phyloP scores from a whole-genome alignment of 2,329 filamentous ascomycete genomes.

The Beauveria asiatica region DNA sequence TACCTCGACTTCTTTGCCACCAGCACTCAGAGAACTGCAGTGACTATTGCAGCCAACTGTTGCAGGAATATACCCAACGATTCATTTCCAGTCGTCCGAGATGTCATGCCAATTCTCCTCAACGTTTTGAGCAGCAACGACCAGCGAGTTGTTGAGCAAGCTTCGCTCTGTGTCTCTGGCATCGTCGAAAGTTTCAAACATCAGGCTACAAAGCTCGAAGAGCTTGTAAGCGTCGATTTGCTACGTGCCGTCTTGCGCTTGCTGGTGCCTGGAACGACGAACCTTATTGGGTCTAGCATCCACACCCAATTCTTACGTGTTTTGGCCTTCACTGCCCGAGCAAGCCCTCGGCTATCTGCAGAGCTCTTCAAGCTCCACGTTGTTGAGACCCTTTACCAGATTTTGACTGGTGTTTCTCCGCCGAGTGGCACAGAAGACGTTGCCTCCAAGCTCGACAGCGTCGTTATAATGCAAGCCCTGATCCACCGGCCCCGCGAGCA shows the following conservation, averaged over 20 bases:
- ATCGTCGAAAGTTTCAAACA: constrained; percentile 97
- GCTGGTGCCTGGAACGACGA: constrained; percentile 86
- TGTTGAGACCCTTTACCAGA: constrained; percentile 95
- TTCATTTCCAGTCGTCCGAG: constrained; percentile 80
- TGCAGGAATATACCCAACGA: constrained; percentile 94
- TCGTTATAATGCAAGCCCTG: constrained; percentile 96
- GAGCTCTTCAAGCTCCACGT: constrained; percentile 94
- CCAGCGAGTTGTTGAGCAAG: constrained; percentile 94
- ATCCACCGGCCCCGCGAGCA: constrained; percentile 94
- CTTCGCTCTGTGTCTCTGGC: constrained; percentile 86
- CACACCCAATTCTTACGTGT: constrained; percentile 95
- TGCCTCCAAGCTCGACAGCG: constrained; percentile 83
- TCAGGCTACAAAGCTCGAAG: constrained; percentile 78
- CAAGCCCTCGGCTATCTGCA: constrained; percentile 77
- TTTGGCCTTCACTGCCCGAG: constrained; percentile 79
- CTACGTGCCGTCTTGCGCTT: constrained; percentile 78
- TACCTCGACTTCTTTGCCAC: constrained; percentile 98
- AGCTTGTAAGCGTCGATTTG: constrained; percentile 81
- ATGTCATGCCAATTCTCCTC: constrained; percentile 93
- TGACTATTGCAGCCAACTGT: constrained; percentile 96
- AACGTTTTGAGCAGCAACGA: constrained; percentile 88
- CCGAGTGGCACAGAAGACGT: constrained; percentile 70
- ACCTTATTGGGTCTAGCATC: constrained; percentile 86
- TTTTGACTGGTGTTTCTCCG: constrained; percentile 89
- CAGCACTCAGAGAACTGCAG: constrained; percentile 90